Evolutionary conservation across 2,329 filamentous ascomycete genomes (phyloP).

Genomic region (Parasarocladium wereldwijsianum): DNA sequence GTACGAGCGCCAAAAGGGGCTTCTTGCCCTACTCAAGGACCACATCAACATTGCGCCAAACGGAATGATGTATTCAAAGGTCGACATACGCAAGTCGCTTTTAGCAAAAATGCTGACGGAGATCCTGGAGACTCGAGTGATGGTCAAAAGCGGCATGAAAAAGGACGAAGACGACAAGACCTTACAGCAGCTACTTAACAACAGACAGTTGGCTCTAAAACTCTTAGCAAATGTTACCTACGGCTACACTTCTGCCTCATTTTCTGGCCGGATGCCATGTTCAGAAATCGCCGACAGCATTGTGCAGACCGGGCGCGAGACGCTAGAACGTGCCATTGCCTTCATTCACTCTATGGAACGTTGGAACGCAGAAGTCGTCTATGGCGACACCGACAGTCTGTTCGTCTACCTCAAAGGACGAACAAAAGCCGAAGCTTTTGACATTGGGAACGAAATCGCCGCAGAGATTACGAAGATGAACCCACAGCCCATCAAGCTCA

Average conservation of each 20-base stretch:
- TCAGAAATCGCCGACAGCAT: slow-evolving; percentile 97
- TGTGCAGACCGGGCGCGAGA: slow-evolving; percentile 89
- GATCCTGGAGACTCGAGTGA: slow-evolving; percentile 87
- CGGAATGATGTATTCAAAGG: slow-evolving; percentile 87
- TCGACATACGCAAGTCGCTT: slow-evolving; percentile 74
- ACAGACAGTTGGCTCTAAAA: slow-evolving; percentile 85
- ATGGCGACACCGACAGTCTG: slow-evolving; percentile 91
- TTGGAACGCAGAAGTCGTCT: slow-evolving; percentile 95
- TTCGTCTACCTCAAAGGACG: slow-evolving; percentile 84
- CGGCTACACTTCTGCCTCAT: slow-evolving; percentile 91
- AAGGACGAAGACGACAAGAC: slow-evolving; percentile 75
- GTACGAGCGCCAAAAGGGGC: slow-evolving; percentile 60
- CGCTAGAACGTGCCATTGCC: slow-evolving; percentile 83
- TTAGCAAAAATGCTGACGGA: slow-evolving; percentile 94
- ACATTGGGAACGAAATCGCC: slow-evolving; percentile 85
- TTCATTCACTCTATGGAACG: slow-evolving; percentile 74
- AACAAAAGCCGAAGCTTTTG: slow-evolving; percentile 77
- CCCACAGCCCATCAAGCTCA: slow-evolving; percentile 82
- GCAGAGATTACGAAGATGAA: slow-evolving; percentile 78
- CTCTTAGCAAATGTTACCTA: slow-evolving; percentile 98
- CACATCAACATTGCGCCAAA: slow-evolving; percentile 89
- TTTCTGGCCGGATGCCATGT: slow-evolving; percentile 95
- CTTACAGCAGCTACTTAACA: slow-evolving; percentile 78
- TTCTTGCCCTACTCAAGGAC: slow-evolving; percentile 67
- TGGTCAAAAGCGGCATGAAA: slow-evolving; percentile 98